Evolutionary conservation across 345 rosid genomes (phyloP).

Genomic region (rapeseed (Brassica napus)): DNA sequence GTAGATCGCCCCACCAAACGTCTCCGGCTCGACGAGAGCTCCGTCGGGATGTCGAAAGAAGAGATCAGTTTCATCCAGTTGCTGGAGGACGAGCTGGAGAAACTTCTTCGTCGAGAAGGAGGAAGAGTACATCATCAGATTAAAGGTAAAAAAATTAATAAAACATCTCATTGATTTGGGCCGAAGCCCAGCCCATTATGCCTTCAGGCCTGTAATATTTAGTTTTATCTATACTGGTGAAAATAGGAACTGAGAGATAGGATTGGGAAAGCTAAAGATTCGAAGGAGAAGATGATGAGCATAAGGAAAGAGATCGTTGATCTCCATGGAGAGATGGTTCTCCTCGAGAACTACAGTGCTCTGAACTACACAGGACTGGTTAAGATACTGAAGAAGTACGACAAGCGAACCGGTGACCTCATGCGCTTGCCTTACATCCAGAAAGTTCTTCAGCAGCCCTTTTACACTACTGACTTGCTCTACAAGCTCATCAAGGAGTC

Average conservation of each 20-base stretch:
- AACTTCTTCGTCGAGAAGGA: conserved; percentile 93
- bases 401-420: conserved; percentile 90
- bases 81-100: conserved; percentile 85
- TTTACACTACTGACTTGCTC: conserved; percentile 86
- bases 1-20: conserved; percentile 61
- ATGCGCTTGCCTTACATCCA: conserved; percentile 91
- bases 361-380: conserved; percentile 98
- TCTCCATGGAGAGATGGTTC: conserved; percentile 97
- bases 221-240: background rate
- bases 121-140: conserved; percentile 91
- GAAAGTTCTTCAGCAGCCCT: conserved; percentile 86
- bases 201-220: too few relatives aligned
- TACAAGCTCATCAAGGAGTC: conserved; percentile 82
- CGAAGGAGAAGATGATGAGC: conserved; percentile 56
- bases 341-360: conserved; percentile 92
- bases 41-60: conserved; percentile 47
- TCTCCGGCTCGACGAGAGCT: conserved; percentile 41
- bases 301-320: conserved; percentile 85
- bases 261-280: conserved; percentile 56
- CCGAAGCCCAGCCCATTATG: background rate
- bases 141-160: conserved; percentile 52
- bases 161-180: background rate
- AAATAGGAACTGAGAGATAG: conserved; percentile 73
- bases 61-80: conserved; percentile 65
- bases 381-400: conserved; percentile 91